These are phyloP conservation scores for Brassica balearica DNA, from an alignment of 441 rosid genomes.

Conservation along the genomic window DNA sequence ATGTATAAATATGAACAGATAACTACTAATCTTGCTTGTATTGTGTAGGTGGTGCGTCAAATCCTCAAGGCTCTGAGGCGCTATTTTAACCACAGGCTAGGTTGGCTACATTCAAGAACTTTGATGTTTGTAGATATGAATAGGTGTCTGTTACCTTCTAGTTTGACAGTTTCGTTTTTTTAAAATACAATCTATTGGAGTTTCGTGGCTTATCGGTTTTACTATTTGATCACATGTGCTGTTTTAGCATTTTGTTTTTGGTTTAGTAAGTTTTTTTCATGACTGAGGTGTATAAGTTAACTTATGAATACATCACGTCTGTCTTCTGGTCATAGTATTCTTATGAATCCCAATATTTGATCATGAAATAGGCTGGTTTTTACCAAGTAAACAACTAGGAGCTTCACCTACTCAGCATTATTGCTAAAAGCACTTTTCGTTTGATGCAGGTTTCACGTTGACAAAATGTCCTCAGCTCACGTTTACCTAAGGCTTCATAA, in stretches of 20 bases:
- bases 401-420: neutral
- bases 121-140: constrained; percentile 9
- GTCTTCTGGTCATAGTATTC: neutral
- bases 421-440: neutral
- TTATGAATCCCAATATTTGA: neutral
- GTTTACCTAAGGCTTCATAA: constrained; percentile 89
- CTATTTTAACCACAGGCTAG: too few relatives aligned
- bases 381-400: neutral
- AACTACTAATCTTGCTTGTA: too few relatives aligned
- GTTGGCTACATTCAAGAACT: constrained; percentile 1
- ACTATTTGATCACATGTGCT: constrained; percentile 23
- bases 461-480: constrained; percentile 98
- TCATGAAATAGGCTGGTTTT: neutral
- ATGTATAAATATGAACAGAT: too few relatives aligned
- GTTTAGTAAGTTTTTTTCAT: neutral
- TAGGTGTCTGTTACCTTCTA: neutral
- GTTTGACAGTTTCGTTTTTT: neutral
- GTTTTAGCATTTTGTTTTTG: neutral
- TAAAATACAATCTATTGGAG: neutral
- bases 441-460: constrained; percentile 91
- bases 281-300: neutral
- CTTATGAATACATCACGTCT: neutral
- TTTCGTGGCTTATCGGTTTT: neutral
- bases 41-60: too few relatives aligned
- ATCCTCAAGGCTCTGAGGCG: too few relatives aligned